These are phyloP conservation scores for Aureobasidium namibiae DNA, from an alignment of 2,329 filamentous ascomycete genomes.

Conservation along the genomic window DNA sequence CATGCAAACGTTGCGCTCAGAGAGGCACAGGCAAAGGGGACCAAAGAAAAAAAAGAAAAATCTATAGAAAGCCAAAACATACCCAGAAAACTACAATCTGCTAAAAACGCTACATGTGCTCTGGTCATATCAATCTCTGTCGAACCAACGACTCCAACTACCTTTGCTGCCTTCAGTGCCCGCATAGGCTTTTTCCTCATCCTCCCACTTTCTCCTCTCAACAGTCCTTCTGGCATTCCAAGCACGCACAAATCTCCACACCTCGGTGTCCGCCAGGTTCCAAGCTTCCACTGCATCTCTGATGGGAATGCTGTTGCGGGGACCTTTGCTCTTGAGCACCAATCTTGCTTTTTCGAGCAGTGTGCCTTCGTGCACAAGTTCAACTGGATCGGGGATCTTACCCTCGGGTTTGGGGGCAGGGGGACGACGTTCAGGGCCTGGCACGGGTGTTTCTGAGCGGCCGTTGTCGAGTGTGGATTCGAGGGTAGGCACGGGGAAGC, in stretches of 20 bases:
- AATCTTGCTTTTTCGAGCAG: conserved; percentile 47
- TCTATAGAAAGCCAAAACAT: neutral
- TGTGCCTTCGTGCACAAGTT: conserved; percentile 46
- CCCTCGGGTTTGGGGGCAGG: conserved; percentile 40
- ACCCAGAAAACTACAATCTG: neutral
- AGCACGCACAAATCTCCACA: conserved; percentile 66
- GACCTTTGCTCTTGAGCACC: conserved; percentile 12
- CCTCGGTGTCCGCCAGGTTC: conserved; percentile 63
- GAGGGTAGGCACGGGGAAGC: conserved; percentile 63
- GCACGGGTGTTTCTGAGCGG: conserved; percentile 50
- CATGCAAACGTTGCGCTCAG: too few relatives aligned
- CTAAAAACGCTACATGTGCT: neutral
- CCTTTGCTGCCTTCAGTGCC: conserved; percentile 46
- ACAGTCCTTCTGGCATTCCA: conserved; percentile 55
- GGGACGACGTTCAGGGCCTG: conserved; percentile 48
- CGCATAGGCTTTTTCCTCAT: conserved; percentile 57
- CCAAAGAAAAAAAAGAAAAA: neutral
- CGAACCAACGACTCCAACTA: conserved; percentile 21
- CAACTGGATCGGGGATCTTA: conserved; percentile 44
- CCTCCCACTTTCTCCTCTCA: conserved; percentile 61
- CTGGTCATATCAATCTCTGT: neutral
- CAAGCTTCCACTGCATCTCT: conserved; percentile 42
- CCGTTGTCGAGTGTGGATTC: conserved; percentile 41
- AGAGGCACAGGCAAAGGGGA: too few relatives aligned
- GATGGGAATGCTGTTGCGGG: conserved; percentile 6